Evolutionary conservation across 164 flowering plant species (phyloP).

Genomic region (Vitis riparia): DNA sequence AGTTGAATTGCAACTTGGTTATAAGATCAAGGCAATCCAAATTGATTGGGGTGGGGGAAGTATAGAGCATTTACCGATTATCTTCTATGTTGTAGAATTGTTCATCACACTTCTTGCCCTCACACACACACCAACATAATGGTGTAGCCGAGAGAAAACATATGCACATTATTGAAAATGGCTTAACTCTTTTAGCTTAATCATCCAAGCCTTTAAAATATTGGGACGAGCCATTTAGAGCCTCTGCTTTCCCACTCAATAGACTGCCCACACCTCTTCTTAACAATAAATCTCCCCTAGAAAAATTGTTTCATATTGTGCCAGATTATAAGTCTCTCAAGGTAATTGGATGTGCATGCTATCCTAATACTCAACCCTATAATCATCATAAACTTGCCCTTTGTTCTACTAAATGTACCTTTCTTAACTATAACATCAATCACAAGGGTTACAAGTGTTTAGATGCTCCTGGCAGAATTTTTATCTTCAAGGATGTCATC

Average conservation of each 20-base stretch:
- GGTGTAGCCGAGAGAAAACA: not conserved
- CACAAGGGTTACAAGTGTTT: not conserved
- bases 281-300: not conserved
- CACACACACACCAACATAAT: conserved; percentile 1
- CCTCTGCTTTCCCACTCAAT: not conserved
- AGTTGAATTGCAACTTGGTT: too few relatives aligned
- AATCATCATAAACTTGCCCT: not conserved
- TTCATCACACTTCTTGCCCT: not conserved
- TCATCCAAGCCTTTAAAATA: not conserved
- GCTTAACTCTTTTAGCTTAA: not conserved
- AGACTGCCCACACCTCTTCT: not conserved
- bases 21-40: too few relatives aligned
- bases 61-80: not conserved
- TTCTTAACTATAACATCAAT: not conserved
- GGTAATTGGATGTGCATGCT: not conserved
- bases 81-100: not conserved
- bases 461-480: not conserved
- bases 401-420: not conserved
- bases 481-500: not conserved
- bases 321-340: not conserved
- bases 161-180: not conserved
- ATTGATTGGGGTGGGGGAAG: too few relatives aligned
- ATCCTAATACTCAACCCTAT: not conserved
- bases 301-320: not conserved
- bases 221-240: not conserved